Base-by-base conservation (phyloP, 2,329 filamentous ascomycete genomes). In the Beauveria scarabaeidicola region DNA sequence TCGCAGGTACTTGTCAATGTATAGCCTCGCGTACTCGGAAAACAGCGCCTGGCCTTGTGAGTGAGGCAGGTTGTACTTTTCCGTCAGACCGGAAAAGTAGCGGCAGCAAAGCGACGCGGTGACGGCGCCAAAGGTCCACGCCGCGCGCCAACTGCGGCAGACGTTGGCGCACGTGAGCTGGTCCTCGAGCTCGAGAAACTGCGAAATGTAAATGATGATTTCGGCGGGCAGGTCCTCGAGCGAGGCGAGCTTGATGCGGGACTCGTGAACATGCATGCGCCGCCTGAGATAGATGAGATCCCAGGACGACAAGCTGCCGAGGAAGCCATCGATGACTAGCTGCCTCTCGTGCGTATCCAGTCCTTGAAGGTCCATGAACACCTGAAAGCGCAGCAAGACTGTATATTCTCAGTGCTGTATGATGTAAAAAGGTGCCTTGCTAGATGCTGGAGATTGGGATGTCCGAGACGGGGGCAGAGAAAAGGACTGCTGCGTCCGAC, bases 31-130 rank as follows among this genome's bases (percentile, higher is more conserved):
- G 13, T 13, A 10, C n/a, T 9, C 36, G 5, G 58, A 19, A 51
- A 60, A 55, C 5, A 60, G 38, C 7, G 17, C 10, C 13, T 60
- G 52, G 17, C 58, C 58, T 17, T 15, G 46, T n/a, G 58, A 48
- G n/a, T 55, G 58, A 15, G 32, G 25, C 25, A 60, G 15, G 32
- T 32, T 50, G 41, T 64, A 57, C 0, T 59, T 52, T 25, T 69
- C 65, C 9, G 66, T 32, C 6, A 72, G 60, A 0, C 69, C 70
- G 0, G 69, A 67, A 29, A 70, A 72, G 51, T 71, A 66, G 23
- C 58, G 59, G 5, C 61, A 63, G 43, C 67, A 66, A 5, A 70
- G 61, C 3, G 58, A 59, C 0, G 51, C 36, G 4, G 64, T 36
- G 6, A 72, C 63, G 3, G 58, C 61, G 15, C 59, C 62, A 29